Conservation (phyloP, 805 yeast species). For the Candida xyloterini region DNA sequence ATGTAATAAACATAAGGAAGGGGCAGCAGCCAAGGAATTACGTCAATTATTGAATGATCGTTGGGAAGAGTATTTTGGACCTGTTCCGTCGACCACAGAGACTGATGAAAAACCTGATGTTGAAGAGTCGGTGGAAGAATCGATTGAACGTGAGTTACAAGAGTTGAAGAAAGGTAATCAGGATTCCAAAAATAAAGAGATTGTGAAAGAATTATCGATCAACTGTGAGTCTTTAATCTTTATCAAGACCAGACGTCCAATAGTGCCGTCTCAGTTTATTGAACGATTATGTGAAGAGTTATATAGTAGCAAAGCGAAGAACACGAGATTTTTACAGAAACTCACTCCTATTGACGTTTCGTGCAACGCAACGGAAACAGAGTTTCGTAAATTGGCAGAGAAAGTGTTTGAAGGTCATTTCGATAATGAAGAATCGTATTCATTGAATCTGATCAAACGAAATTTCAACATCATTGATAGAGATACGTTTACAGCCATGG, state of each 20-base stretch:
- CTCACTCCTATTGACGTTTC: constrained; percentile 78
- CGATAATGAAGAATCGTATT: constrained; percentile 46
- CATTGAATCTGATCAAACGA: constrained; percentile 76
- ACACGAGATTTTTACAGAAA: constrained; percentile 72
- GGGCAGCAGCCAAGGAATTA: constrained; percentile 72
- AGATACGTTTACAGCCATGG: constrained; percentile 65
- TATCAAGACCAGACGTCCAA: constrained; percentile 74
- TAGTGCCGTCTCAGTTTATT: constrained; percentile 74
- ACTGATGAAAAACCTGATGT: constrained; percentile 36
- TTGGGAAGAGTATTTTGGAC: constrained; percentile 42
- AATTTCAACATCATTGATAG: constrained; percentile 73
- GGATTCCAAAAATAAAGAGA: constrained; percentile 41
- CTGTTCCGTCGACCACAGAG: constrained; percentile 28
- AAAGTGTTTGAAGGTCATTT: constrained; percentile 16
- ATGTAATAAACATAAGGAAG: constrained; percentile 78
- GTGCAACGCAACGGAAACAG: constrained; percentile 67
- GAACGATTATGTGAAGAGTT: constrained; percentile 61
- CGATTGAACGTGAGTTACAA: constrained; percentile 66
- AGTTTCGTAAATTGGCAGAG: constrained; percentile 50
- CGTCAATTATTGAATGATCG: constrained; percentile 55
- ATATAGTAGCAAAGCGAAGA: constrained; percentile 46
- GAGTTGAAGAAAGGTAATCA: constrained; percentile 47
- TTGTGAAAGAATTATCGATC: constrained; percentile 57
- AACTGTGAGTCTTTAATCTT: constrained; percentile 84
- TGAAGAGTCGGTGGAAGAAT: constrained; percentile 68